Evolutionary conservation across 139 green algal genomes (phyloP).

Genomic region (Volvox reticuliferus): DNA sequence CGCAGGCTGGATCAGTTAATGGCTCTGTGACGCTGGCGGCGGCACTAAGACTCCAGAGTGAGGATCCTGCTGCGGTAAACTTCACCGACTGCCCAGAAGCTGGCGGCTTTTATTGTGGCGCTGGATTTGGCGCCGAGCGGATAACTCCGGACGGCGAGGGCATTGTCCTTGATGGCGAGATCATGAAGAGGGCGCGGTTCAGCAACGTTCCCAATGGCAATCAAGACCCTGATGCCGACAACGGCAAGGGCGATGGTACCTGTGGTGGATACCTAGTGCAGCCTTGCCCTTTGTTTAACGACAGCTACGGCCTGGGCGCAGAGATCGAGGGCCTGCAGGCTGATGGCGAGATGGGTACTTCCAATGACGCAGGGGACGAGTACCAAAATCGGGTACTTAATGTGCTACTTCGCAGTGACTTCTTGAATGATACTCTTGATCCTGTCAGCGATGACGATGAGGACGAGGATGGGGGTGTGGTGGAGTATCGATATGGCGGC

Average conservation of each 20-base stretch:
- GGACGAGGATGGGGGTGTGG: conserved; percentile 7
- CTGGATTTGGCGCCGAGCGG: neutral
- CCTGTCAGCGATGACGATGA: conserved; percentile 1
- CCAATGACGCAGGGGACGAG: neutral
- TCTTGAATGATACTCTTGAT: conserved; percentile 21
- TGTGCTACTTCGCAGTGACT: conserved; percentile 33
- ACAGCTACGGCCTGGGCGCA: too few relatives aligned
- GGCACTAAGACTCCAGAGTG: too few relatives aligned
- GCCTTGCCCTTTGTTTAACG: too few relatives aligned
- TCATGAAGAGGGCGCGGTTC: neutral
- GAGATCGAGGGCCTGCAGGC: neutral
- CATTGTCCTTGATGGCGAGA: neutral
- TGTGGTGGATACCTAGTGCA: too few relatives aligned
- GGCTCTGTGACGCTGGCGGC: neutral
- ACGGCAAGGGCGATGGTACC: neutral
- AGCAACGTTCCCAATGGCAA: neutral
- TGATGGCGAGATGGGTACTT: neutral
- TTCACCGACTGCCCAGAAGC: too few relatives aligned
- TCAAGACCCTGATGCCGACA: neutral
- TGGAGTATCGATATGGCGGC: conserved; percentile 41
- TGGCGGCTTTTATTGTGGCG: neutral
- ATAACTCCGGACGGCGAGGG: neutral
- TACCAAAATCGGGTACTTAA: conserved; percentile 5
- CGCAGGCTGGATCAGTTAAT: too few relatives aligned
- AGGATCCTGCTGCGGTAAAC: too few relatives aligned